A percentile compares a stretch with the other conserved stretches of the same genome.
Conservation (phyloP, 495 filamentous ascomycete genomes). For the Aspergillus saccharolyticus region DNA sequence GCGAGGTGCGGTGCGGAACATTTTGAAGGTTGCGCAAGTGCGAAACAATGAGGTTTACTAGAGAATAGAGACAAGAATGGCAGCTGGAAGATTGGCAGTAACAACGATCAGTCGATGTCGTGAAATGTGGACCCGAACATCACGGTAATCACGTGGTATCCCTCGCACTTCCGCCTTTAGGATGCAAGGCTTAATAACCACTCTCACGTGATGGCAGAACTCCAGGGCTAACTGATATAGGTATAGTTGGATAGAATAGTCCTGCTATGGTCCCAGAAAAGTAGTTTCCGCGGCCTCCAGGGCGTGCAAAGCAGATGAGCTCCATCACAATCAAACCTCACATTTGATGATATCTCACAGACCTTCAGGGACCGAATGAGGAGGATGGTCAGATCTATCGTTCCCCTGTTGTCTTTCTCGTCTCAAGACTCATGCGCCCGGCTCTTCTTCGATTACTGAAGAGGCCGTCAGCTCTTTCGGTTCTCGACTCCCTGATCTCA, state of each 20-base stretch:
- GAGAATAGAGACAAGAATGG: constrained; percentile 25
- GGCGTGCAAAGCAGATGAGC: background rate
- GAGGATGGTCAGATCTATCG: constrained; percentile 28
- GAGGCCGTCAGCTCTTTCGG: constrained; percentile 48
- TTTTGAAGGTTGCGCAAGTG: constrained; percentile 34
- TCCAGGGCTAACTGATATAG: constrained; percentile 14
- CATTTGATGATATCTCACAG: constrained; percentile 5
- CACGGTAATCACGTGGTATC: constrained; percentile 28
- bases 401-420: constrained; percentile 14
- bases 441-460: constrained; percentile 50
- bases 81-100: constrained; percentile 16
- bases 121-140: constrained; percentile 29
- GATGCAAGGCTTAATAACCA: constrained; percentile 23
- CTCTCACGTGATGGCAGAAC: constrained; percentile 18
- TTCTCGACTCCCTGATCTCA: constrained; percentile 40
- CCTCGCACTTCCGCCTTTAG: constrained; percentile 36
- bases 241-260: constrained; percentile 19
- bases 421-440: constrained; percentile 44
- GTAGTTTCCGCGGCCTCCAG: constrained; percentile 10
- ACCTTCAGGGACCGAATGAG: constrained; percentile 4
- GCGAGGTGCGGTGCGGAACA: constrained; percentile 46
- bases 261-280: constrained; percentile 14
- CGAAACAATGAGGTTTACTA: constrained; percentile 22
- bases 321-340: constrained; percentile 2
- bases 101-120: constrained; percentile 30